These are phyloP conservation scores for Aphanoascus verrucosus DNA, from an alignment of 2,329 filamentous ascomycete genomes.

Conservation along the genomic window DNA sequence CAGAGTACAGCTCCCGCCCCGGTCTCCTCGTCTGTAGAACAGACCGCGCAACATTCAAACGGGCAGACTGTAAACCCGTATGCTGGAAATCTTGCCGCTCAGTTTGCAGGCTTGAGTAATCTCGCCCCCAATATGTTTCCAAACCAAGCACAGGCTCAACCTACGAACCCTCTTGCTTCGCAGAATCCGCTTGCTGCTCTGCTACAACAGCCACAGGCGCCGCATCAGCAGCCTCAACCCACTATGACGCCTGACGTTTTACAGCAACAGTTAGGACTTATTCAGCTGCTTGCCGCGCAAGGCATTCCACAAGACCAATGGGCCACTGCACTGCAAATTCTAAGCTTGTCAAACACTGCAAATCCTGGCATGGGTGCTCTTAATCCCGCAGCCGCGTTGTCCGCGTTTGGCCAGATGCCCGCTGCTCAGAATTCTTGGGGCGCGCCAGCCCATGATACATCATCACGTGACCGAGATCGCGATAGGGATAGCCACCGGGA, in stretches of 20 bases:
- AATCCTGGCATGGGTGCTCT: constrained; percentile 25
- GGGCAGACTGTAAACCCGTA: constrained; percentile 50
- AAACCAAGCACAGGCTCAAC: constrained; percentile 31
- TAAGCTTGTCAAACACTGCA: constrained; percentile 33
- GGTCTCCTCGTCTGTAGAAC: constrained; percentile 37
- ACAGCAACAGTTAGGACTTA: constrained; percentile 62
- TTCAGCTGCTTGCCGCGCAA: constrained; percentile 64
- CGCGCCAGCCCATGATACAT: constrained; percentile 22
- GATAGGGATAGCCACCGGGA: constrained; percentile 35
- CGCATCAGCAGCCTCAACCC: constrained; percentile 23
- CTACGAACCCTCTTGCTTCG: constrained; percentile 21
- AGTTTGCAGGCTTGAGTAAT: constrained; percentile 39
- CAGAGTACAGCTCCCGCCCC: constrained; percentile 34
- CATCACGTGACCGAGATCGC: constrained; percentile 28
- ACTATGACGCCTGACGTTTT: constrained; percentile 42
- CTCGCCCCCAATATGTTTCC: constrained; percentile 28
- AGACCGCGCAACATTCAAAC: constrained; percentile 31
- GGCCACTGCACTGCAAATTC: constrained; percentile 45
- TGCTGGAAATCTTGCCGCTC: constrained; percentile 38
- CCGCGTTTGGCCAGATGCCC: constrained; percentile 33
- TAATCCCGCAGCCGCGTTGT: constrained; percentile 30
- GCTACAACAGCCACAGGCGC: constrained; percentile 19
- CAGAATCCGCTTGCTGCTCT: constrained; percentile 33
- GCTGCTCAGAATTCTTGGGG: constrained; percentile 17
- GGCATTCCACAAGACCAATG: constrained; percentile 71